Evolutionary conservation across 2,329 filamentous ascomycete species (phyloP).

Genomic region (Nannizzia gypsea): DNA sequence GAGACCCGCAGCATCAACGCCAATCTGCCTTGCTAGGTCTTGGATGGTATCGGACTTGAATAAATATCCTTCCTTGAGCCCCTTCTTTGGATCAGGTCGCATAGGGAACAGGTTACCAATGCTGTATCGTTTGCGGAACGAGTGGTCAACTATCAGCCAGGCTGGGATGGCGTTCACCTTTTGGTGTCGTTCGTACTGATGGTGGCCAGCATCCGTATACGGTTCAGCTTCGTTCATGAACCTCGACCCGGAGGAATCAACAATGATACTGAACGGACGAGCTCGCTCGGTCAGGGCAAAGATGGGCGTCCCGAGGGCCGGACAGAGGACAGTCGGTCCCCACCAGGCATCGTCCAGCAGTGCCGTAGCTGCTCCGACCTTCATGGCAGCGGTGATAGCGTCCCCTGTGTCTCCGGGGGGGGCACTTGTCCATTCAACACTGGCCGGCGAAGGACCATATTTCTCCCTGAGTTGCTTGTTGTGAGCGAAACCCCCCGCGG

Average conservation of each 20-base stretch:
- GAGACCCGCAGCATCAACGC: constrained; percentile 16
- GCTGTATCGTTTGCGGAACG: constrained; percentile 23
- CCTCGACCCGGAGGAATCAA: constrained; percentile 23
- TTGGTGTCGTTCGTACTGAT: constrained; percentile 14
- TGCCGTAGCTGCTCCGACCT: constrained; percentile 22
- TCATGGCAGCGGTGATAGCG: constrained; percentile 20
- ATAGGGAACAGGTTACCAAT: constrained; percentile 13
- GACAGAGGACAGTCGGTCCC: constrained; percentile 23
- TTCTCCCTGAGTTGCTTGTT: constrained; percentile 23
- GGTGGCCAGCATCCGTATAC: constrained; percentile 22
- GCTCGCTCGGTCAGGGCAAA: constrained; percentile 22
- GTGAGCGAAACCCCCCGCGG: constrained; percentile 28
- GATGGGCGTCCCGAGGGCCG: constrained; percentile 12
- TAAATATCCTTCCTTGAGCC: constrained; percentile 18
- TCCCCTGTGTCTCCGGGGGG: constrained; percentile 20
- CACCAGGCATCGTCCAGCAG: constrained; percentile 28
- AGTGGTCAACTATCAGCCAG: constrained; percentile 24
- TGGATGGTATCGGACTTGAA: constrained; percentile 17
- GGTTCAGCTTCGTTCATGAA: constrained; percentile 27
- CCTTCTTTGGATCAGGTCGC: constrained; percentile 12
- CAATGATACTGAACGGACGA: constrained; percentile 26
- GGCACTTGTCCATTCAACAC: constrained; percentile 13
- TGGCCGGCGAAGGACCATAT: constrained; percentile 15
- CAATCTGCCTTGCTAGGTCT: constrained; percentile 20
- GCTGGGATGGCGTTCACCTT: constrained; percentile 20